A percentile compares a stretch with the other conserved stretches of the same genome.
These are phyloP conservation scores for Termitomyces bulborhizus DNA, from an alignment of 768 basidiomycete genomes.

Conservation along the genomic window DNA sequence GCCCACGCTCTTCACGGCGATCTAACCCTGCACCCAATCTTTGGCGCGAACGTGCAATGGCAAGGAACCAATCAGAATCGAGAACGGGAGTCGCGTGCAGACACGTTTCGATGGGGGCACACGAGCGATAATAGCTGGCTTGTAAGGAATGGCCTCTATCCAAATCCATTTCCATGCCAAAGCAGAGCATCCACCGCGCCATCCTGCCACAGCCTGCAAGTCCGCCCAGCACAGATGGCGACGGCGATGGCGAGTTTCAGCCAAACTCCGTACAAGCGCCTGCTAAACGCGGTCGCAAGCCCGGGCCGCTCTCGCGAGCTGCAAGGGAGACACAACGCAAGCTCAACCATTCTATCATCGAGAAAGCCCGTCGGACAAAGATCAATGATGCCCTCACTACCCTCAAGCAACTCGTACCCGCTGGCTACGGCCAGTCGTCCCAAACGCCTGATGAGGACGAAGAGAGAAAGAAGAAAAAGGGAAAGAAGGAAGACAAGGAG, in stretches of 20 bases:
- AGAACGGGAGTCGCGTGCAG: conserved; percentile 25
- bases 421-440: conserved; percentile 32
- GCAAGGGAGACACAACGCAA: conserved; percentile 85
- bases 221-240: conserved; percentile 3
- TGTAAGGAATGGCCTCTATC: background rate
- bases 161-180: conserved; percentile 9
- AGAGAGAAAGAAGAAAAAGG: conserved; percentile 27
- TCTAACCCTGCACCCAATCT: background rate
- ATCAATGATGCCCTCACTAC: conserved; percentile 88
- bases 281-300: conserved; percentile 67
- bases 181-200: conserved; percentile 17
- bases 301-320: conserved; percentile 63
- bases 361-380: conserved; percentile 90
- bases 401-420: conserved; percentile 72
- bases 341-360: conserved; percentile 92
- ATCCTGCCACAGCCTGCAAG: conserved; percentile 6
- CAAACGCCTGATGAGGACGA: conserved; percentile 25
- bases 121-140: conserved; percentile 16
- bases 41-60: conserved; percentile 23
- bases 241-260: background rate
- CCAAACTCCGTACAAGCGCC: conserved; percentile 9
- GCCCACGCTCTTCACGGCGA: background rate
- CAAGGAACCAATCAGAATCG: conserved; percentile 21
- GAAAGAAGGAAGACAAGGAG: conserved; percentile 43
- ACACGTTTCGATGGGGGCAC: conserved; percentile 27